Evolutionary conservation across 2,329 filamentous ascomycete genomes (phyloP).

Genomic region (Lasiodiplodia citricola): DNA sequence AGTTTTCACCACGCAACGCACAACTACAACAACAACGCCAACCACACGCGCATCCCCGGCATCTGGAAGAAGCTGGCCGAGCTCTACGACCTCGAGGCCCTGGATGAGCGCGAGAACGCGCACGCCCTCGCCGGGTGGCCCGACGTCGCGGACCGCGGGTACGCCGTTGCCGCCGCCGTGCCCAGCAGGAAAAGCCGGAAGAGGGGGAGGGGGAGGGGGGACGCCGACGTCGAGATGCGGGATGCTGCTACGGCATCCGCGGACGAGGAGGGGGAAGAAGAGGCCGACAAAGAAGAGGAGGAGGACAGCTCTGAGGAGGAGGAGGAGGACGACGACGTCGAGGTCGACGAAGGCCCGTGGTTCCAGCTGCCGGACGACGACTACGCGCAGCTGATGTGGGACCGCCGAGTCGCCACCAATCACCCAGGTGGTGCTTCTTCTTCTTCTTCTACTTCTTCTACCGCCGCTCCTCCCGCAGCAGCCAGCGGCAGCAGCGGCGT

Average conservation of each 20-base stretch:
- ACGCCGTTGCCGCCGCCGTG: slow-evolving; percentile 28
- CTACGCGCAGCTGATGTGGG: slow-evolving; percentile 52
- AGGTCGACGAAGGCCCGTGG: slow-evolving; percentile 39
- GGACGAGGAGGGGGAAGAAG: slow-evolving; percentile 44
- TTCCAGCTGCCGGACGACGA: slow-evolving; percentile 53
- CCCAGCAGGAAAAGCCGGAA: slow-evolving; percentile 44
- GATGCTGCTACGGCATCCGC: slow-evolving; percentile 43
- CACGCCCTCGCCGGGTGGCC: slow-evolving; percentile 63
- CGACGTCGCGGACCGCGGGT: slow-evolving; percentile 42
- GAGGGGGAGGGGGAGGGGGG: slow-evolving; percentile 46
- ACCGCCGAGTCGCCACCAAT: slow-evolving; percentile 34
- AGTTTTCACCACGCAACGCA: no score
- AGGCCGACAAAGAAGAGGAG: slow-evolving; percentile 43
- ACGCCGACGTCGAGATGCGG: slow-evolving; percentile 39
- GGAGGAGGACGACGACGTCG: slow-evolving; percentile 46
- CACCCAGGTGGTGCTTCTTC: neutral
- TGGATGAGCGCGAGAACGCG: slow-evolving; percentile 80
- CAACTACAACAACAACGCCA: neutral
- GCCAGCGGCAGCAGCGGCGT: neutral
- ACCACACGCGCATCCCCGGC: slow-evolving; percentile 85
- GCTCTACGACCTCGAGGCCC: slow-evolving; percentile 82
- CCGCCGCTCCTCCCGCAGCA: neutral
- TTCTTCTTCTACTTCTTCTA: no score
- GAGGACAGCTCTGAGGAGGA: slow-evolving; percentile 43
- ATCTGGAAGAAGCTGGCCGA: slow-evolving; percentile 88